A percentile compares a stretch with the other conserved stretches of the same genome.
These are phyloP conservation scores for Tricholoma matsutake DNA, from an alignment of 768 basidiomycete species.

Conservation along the genomic window DNA sequence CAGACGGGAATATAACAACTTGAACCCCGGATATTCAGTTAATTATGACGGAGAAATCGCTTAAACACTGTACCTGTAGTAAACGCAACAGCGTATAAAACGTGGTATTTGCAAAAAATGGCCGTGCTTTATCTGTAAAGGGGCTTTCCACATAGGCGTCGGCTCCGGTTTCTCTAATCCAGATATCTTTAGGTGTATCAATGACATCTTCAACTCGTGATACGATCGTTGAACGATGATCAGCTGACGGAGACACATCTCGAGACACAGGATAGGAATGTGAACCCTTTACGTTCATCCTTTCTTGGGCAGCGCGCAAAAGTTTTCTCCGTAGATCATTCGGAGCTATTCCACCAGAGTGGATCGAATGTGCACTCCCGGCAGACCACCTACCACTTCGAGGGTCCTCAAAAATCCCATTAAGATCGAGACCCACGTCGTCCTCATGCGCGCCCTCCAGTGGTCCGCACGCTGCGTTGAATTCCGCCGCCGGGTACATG, in stretches of 20 bases:
- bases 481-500: constrained; percentile 64
- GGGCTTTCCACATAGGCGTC: constrained; percentile 21
- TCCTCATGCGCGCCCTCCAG: constrained; percentile 47
- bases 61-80: constrained; percentile 63
- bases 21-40: constrained; percentile 6
- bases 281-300: constrained; percentile 27
- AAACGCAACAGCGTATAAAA: constrained; percentile 89
- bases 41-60: constrained; percentile 9
- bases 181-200: constrained; percentile 43
- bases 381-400: constrained; percentile 47
- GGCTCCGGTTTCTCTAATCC: constrained; percentile 55
- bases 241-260: constrained; percentile 36
- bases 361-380: constrained; percentile 37
- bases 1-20: constrained; percentile 90
- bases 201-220: constrained; percentile 28
- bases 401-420: constrained; percentile 28
- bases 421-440: constrained; percentile 30
- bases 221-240: constrained; percentile 29
- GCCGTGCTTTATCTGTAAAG: constrained; percentile 36
- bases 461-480: constrained; percentile 61
- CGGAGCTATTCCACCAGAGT: constrained; percentile 48
- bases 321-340: constrained; percentile 78
- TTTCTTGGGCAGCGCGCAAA: constrained; percentile 72
- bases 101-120: constrained; percentile 90
- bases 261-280: constrained; percentile 40